These are phyloP conservation scores for Metschnikowia aberdeeniae DNA, from an alignment of 805 yeast species.

Conservation along the genomic window DNA sequence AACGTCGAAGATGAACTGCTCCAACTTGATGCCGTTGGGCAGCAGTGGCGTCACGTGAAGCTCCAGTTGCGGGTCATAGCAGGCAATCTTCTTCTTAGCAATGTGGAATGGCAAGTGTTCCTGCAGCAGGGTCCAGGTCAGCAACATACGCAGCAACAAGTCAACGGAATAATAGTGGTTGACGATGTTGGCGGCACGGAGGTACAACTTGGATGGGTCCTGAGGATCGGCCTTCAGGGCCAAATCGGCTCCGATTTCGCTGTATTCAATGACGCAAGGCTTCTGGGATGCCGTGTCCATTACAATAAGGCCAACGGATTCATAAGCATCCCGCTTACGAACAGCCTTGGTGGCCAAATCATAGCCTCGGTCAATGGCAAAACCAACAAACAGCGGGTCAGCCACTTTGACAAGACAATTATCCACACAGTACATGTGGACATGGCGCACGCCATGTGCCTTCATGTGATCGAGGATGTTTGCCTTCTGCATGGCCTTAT, in stretches of 20 bases:
- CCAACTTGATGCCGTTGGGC: conserved; percentile 91
- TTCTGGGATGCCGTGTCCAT: conserved; percentile 48
- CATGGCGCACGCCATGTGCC: conserved; percentile 69
- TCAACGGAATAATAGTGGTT: conserved; percentile 90
- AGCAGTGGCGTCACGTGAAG: conserved; percentile 54
- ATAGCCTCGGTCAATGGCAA: conserved; percentile 61
- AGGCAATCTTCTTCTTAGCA: conserved; percentile 84
- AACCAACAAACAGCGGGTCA: conserved; percentile 88
- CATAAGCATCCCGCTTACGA: conserved; percentile 81
- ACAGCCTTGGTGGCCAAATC: conserved; percentile 92
- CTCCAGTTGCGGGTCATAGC: conserved; percentile 45
- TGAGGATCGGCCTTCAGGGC: conserved; percentile 60
- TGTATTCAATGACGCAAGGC: conserved; percentile 93
- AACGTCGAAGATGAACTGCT: conserved; percentile 95
- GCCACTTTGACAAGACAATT: conserved; percentile 88
- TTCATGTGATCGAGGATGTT: conserved; percentile 66
- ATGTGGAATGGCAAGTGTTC: conserved; percentile 84
- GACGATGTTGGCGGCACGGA: conserved; percentile 95
- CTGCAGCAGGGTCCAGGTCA: conserved; percentile 66
- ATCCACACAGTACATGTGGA: conserved; percentile 97
- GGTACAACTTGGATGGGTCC: conserved; percentile 50
- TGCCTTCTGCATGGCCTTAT: conserved; percentile 69
- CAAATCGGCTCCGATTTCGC: conserved; percentile 77
- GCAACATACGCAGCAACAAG: conserved; percentile 56
- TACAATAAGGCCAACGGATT: conserved; percentile 90